These are phyloP conservation scores for Phytophthora agathidicida DNA, from an alignment of 352 stramenopile species.

Conservation along the genomic window DNA sequence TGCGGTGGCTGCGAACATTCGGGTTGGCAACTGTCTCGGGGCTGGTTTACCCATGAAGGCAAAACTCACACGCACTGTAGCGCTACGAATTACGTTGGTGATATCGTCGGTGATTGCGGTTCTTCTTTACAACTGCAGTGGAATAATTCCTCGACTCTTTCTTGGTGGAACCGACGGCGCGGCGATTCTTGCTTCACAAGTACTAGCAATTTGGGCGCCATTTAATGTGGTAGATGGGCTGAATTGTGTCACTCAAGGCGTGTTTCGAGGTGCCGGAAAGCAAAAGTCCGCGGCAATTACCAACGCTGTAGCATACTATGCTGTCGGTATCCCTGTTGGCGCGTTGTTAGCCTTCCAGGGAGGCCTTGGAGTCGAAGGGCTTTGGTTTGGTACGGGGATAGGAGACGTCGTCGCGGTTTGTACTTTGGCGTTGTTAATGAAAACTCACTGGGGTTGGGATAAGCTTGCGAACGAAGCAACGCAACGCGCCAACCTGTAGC, in stretches of 20 bases:
- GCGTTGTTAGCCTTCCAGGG: conserved; percentile 41
- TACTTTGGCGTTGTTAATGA: neutral
- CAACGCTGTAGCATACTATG: conserved; percentile 73
- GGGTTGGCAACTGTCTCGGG: conserved; percentile 60
- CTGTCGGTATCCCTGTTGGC: conserved; percentile 61
- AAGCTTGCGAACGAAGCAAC: conserved; percentile 5
- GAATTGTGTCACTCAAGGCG: conserved; percentile 55
- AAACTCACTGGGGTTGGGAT: conserved; percentile 3
- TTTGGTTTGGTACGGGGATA: conserved; percentile 55
- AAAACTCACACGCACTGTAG: conserved; percentile 32
- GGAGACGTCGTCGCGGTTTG: conserved; percentile 6
- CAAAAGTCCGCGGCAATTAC: conserved; percentile 53
- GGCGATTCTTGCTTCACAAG: conserved; percentile 28
- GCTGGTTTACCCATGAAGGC: conserved; percentile 40
- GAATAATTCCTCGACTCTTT: conserved; percentile 34
- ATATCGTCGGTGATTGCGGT: conserved; percentile 19
- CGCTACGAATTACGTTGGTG: conserved; percentile 32
- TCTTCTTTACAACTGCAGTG: conserved; percentile 7
- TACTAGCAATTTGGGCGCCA: conserved; percentile 45
- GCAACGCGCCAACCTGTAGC: too few relatives aligned
- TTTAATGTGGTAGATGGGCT: conserved; percentile 50
- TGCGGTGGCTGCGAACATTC: conserved; percentile 51
- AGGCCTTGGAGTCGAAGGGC: conserved; percentile 44
- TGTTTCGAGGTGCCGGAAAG: conserved; percentile 61
- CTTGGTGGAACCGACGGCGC: conserved; percentile 44